Evolutionary conservation across 129 eudicot genomes (phyloP).

Genomic region (Pulicaria dysenterica): DNA sequence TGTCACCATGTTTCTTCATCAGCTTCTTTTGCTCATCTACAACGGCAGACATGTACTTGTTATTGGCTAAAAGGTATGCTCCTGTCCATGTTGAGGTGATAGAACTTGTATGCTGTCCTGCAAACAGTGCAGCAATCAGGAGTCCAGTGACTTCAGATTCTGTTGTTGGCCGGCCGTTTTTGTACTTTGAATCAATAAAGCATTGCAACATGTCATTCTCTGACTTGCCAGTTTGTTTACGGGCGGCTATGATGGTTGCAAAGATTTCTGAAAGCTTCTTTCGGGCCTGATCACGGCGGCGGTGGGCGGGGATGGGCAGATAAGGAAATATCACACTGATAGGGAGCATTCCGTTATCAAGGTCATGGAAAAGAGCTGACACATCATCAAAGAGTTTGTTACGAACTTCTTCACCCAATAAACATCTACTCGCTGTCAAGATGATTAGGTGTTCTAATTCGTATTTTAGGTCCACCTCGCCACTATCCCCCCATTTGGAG

Average conservation of each 20-base stretch:
- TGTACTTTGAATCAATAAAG: conserved; percentile 90
- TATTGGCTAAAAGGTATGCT: conserved; percentile 72
- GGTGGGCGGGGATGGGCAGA: conserved; percentile 88
- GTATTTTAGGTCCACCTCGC: conserved; percentile 82
- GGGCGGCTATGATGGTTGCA: conserved; percentile 61
- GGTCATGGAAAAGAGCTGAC: conserved; percentile 86
- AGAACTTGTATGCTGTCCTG: conserved; percentile 90
- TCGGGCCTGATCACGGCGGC: conserved; percentile 81
- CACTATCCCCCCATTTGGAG: conserved; percentile 90
- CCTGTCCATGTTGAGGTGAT: conserved; percentile 92
- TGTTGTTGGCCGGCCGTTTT: conserved; percentile 79
- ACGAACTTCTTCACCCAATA: conserved; percentile 85
- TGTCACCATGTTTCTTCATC: conserved; percentile 53
- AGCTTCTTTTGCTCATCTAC: conserved; percentile 65
- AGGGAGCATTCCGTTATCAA: conserved; percentile 90
- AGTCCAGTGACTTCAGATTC: conserved; percentile 80
- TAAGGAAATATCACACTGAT: conserved; percentile 90
- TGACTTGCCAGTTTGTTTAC: conserved; percentile 59
- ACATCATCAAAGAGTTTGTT: conserved; percentile 88
- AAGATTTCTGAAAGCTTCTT: conserved; percentile 73
- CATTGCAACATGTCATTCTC: conserved; percentile 84
- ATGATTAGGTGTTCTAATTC: conserved; percentile 83
- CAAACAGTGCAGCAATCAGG: conserved; percentile 86
- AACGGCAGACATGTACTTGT: conserved; percentile 54
- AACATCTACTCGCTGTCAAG: conserved; percentile 87